Evolutionary conservation across 2,329 filamentous ascomycete genomes (phyloP).

Genomic region (Akanthomyces dipterigenus): DNA sequence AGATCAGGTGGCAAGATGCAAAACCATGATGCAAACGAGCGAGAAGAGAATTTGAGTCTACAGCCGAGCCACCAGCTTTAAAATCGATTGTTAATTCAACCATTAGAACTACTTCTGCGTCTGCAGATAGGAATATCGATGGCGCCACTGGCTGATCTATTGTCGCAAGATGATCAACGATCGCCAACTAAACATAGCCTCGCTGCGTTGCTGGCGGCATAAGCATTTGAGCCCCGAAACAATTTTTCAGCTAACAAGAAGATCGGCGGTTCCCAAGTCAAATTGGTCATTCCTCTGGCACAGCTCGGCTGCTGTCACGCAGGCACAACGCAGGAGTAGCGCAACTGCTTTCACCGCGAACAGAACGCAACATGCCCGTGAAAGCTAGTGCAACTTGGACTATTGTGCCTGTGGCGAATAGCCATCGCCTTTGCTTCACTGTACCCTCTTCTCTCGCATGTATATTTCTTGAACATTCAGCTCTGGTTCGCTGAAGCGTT

Average conservation of each 20-base stretch:
- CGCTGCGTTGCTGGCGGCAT: background rate
- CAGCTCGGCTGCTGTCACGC: background rate
- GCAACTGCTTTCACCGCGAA: background rate
- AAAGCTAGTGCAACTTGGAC: background rate
- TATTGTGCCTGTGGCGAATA: background rate
- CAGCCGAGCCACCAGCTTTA: background rate
- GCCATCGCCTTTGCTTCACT: background rate
- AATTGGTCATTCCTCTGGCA: background rate
- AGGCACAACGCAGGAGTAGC: background rate
- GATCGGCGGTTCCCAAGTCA: background rate
- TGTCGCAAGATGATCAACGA: background rate
- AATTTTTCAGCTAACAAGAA: background rate
- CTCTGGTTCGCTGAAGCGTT: background rate
- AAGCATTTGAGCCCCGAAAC: background rate
- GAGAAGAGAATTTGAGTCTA: background rate
- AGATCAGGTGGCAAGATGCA: background rate
- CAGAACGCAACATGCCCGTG: background rate
- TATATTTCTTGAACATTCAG: conserved; percentile 7
- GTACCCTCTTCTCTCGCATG: background rate
- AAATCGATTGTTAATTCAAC: background rate
- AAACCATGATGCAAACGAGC: background rate
- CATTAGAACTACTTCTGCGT: conserved; percentile 7
- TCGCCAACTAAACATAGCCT: background rate
- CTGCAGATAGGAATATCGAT: conserved; percentile 4
- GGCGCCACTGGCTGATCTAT: background rate